These are phyloP conservation scores for Arachis monticola DNA, from an alignment of 331 rosid genomes.

Conservation along the genomic window DNA sequence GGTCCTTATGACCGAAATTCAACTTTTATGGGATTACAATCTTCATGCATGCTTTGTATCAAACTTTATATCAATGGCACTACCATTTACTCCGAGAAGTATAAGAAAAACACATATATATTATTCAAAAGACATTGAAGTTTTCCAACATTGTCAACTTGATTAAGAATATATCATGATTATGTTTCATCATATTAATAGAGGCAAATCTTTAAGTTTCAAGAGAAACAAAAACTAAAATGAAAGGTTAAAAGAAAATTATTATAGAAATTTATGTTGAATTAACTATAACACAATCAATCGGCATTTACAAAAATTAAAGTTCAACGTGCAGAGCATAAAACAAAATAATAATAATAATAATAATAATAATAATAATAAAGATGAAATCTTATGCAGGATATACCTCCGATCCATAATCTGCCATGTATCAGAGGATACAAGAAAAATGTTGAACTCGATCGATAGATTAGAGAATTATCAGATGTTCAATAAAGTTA, in stretches of 20 bases:
- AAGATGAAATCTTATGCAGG: constrained; percentile 4
- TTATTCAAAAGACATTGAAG: background rate
- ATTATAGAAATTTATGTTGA: background rate
- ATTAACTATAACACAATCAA: background rate
- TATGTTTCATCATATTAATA: background rate
- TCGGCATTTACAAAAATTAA: background rate
- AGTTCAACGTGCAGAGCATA: background rate
- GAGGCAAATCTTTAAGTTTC: background rate
- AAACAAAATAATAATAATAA: background rate
- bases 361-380: too few relatives aligned
- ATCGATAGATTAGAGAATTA: constrained; percentile 26
- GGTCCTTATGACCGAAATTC: background rate
- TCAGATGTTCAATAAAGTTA: background rate
- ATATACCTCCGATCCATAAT: background rate
- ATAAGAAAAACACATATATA: background rate
- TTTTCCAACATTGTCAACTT: background rate
- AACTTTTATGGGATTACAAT: background rate
- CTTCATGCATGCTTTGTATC: background rate
- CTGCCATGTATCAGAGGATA: background rate
- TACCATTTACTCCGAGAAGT: background rate
- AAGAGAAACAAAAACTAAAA: background rate
- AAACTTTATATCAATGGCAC: background rate
- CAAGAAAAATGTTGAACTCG: constrained; percentile 14
- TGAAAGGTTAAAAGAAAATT: background rate
- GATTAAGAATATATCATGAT: background rate